Percentiles rank a stretch among this genome's conserved stretches.
These are phyloP conservation scores for Chlorella sp. DNA, from an alignment of 139 green algal species.

Conservation along the genomic window DNA sequence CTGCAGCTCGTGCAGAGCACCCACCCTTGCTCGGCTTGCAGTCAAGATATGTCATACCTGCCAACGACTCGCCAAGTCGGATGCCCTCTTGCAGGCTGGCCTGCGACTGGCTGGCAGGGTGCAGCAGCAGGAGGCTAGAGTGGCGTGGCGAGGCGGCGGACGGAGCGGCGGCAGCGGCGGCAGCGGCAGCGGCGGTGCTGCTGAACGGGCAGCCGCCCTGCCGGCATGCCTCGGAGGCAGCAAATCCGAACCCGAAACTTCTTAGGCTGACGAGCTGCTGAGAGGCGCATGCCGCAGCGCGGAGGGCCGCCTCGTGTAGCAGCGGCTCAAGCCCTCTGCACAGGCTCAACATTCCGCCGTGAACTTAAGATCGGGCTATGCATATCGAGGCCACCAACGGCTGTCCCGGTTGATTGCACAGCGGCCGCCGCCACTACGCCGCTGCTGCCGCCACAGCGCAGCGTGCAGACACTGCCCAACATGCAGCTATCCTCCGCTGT, in stretches of 20 bases:
- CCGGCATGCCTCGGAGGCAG: not conserved
- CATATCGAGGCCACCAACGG: not conserved
- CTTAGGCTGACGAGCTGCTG: not conserved
- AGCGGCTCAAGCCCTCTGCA: not conserved
- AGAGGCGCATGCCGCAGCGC: not conserved
- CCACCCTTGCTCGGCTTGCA: not conserved
- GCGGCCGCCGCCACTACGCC: not conserved
- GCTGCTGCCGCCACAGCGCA: not conserved
- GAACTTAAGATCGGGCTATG: not conserved
- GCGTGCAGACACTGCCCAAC: too few relatives aligned
- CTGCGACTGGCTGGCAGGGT: constrained; percentile 20
- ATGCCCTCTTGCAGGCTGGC: constrained; percentile 58
- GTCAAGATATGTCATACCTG: constrained; percentile 27
- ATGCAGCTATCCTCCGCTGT: too few relatives aligned
- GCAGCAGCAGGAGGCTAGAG: constrained; percentile 22
- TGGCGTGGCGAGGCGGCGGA: not conserved
- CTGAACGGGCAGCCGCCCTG: not conserved
- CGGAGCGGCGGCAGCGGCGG: not conserved
- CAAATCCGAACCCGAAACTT: not conserved
- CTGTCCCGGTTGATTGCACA: not conserved
- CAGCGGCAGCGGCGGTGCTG: not conserved
- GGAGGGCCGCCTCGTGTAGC: not conserved
- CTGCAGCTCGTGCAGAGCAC: not conserved
- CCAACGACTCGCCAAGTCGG: constrained; percentile 58
- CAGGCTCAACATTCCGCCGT: not conserved